A percentile compares a stretch with the other conserved stretches of the same genome.
Conservation (phyloP, 805 yeast genomes). For the Kuraishia borneana region DNA sequence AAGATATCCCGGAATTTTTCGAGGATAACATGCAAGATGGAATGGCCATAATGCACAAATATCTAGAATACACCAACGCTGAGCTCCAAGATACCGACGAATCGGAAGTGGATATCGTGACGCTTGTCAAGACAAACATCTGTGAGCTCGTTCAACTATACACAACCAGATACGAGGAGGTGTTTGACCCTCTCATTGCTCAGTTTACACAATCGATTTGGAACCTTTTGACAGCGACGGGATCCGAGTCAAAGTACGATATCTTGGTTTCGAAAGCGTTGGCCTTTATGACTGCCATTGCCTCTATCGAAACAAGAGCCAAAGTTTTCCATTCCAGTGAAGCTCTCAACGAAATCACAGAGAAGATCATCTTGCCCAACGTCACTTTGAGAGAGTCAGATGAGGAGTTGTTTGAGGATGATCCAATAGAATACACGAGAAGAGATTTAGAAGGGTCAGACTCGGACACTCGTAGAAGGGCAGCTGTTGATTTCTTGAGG, state of each 20-base stretch:
- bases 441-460: conserved; percentile 94
- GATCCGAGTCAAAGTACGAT: conserved; percentile 72
- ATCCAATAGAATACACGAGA: conserved; percentile 87
- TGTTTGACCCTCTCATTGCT: conserved; percentile 67
- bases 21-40: conserved; percentile 78
- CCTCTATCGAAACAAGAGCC: conserved; percentile 56
- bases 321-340: conserved; percentile 50
- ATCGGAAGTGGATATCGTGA: conserved; percentile 56
- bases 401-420: conserved; percentile 92
- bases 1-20: conserved; percentile 95
- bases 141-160: conserved; percentile 80
- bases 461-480: conserved; percentile 81
- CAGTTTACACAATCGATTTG: conserved; percentile 76
- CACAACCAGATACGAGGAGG: conserved; percentile 86
- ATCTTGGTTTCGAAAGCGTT: conserved; percentile 72
- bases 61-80: conserved; percentile 49
- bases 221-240: conserved; percentile 56
- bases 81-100: conserved; percentile 46
- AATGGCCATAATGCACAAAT: conserved; percentile 76
- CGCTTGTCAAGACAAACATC: conserved; percentile 68
- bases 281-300: conserved; percentile 72
- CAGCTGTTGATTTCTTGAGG: conserved; percentile 86
- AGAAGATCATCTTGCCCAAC: conserved; percentile 82
- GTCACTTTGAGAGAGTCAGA: conserved; percentile 78
- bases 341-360: conserved; percentile 64